phyloP scores from a whole-genome alignment of 1,139 yeast genomes.

The Kurtzmaniella natalensis region DNA sequence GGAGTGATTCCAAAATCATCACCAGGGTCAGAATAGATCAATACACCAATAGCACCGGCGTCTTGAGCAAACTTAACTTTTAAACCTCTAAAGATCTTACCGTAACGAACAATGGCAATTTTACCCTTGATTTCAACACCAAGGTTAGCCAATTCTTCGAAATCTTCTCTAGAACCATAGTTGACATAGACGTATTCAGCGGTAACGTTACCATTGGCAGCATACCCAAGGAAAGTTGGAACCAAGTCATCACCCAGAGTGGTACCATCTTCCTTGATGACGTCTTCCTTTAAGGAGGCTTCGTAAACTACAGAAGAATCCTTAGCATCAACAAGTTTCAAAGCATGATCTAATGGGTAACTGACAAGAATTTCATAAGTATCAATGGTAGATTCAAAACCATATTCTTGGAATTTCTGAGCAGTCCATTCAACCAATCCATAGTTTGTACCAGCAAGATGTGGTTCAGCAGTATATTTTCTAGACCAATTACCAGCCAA shows the following conservation, averaged over 20 bases:
- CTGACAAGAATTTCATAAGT: constrained; percentile 55
- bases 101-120: constrained; percentile 40
- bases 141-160: constrained; percentile 24
- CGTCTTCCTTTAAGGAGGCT: constrained; percentile 72
- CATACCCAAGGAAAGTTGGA: constrained; percentile 45
- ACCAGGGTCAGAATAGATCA: constrained; percentile 43
- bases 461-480: constrained; percentile 56
- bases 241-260: constrained; percentile 43
- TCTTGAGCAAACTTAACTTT: constrained; percentile 48
- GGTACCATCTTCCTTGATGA: constrained; percentile 64
- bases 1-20: constrained; percentile 41
- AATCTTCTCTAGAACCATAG: constrained; percentile 38
- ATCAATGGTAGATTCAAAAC: constrained; percentile 49
- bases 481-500: constrained; percentile 51
- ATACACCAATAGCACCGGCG: constrained; percentile 42
- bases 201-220: constrained; percentile 47
- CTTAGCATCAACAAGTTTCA: constrained; percentile 33
- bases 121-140: constrained; percentile 39
- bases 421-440: constrained; percentile 65
- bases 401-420: constrained; percentile 56
- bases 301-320: constrained; percentile 40
- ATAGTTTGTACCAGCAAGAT: constrained; percentile 67
- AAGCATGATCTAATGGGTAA: constrained; percentile 45
- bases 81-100: constrained; percentile 39
- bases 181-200: constrained; percentile 41